Base-by-base conservation (phyloP, 2,329 filamentous ascomycete species). In the Corinectria fuckeliana region DNA sequence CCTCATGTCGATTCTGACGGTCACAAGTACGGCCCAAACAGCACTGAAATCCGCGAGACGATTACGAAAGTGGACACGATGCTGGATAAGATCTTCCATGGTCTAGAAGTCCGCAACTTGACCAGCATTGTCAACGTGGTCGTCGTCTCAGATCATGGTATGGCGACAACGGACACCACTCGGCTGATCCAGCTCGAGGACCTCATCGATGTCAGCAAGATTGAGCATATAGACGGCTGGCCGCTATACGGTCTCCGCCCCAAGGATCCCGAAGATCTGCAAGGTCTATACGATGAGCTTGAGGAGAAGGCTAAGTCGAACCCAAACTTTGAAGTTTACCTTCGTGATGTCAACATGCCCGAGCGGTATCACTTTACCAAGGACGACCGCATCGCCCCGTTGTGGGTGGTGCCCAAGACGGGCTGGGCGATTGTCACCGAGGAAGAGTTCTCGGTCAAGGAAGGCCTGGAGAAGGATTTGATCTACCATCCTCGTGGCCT, bases 101-200 rank as follows among this genome's bases (percentile, higher is more conserved):
- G 93, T 0, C 81, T 99, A 0, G 86, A 93, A 61, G 78, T 84
- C 45, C 88, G 95, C 48, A 97, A 98, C 72, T 78, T 99, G 50
- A 97, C 93, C 0, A 74, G 89, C 18, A 91, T 99, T 60, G 92
- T 98, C 72, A 99, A 99, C 66, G 85, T 99, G 7, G 88, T 99
- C 30, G 84, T 99, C n/a, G 94, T 99, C 2, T 97, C 93, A 0
- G 95, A 99, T 73, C 95, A 99, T 73, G 95, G 95, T 50, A 99
- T 99, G 95, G 95, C 95, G 1, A 96, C 93, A 0, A 98, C 95
- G 0, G 91, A 93, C 60, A 86, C 85, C 0, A 82, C 88, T 16
- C 86, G 95, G 10, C 80, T 98, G 44, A 84, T 98, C 23, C 95
- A 98, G 76, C 81, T 98, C 2, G 95, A 99, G 64, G 92, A 97